These are phyloP conservation scores for Eucalyptus sp. DNA, from an alignment of 345 rosid species.

Conservation along the genomic window DNA sequence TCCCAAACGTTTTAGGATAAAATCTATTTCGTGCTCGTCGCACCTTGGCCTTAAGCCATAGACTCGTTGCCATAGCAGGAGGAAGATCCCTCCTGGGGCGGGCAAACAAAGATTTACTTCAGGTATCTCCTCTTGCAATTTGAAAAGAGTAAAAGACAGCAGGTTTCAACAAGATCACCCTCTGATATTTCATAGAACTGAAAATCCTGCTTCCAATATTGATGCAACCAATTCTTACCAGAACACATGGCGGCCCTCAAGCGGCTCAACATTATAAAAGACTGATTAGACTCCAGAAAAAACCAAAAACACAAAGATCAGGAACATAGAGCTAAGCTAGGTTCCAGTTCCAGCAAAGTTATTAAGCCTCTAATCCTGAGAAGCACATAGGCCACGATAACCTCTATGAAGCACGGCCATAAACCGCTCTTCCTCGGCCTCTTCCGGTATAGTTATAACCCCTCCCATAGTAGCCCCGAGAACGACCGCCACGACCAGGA, in stretches of 20 bases:
- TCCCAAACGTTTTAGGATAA: neutral
- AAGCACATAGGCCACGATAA: neutral
- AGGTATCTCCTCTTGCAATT: neutral
- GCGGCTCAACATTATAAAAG: neutral
- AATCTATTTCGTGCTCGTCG: neutral
- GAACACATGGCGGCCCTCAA: neutral
- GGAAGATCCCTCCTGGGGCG: neutral
- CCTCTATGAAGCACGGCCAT: slow-evolving; percentile 4
- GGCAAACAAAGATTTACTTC: neutral
- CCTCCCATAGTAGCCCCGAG: slow-evolving; percentile 38
- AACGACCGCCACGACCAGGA: slow-evolving; percentile 17
- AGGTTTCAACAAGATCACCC: neutral
- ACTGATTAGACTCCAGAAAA: neutral
- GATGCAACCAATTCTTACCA: neutral
- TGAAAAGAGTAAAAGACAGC: neutral
- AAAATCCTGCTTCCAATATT: neutral
- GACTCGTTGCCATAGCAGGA: neutral
- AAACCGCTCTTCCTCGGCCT: slow-evolving; percentile 20
- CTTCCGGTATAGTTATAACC: slow-evolving; percentile 21
- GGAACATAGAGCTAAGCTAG: neutral
- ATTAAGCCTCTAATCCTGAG: neutral
- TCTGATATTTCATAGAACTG: neutral
- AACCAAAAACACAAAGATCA: neutral
- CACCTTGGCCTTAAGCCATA: neutral
- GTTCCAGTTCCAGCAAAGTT: neutral